These are phyloP conservation scores for Quercus agrifolia DNA, from an alignment of 306 rosid genomes.

Conservation along the genomic window DNA sequence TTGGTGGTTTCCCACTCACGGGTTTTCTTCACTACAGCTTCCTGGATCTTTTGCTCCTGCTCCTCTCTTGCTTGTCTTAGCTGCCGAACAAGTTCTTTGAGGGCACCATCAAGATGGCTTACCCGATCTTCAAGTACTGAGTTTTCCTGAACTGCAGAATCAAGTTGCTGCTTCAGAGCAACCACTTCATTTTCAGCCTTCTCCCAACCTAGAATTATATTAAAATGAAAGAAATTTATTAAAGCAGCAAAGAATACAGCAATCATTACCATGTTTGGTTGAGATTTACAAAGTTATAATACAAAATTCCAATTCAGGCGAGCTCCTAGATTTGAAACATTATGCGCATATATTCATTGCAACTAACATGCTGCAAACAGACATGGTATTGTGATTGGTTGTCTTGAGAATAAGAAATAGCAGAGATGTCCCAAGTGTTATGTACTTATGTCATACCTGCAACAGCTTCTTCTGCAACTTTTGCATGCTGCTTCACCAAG, in stretches of 20 bases:
- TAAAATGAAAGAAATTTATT: neutral
- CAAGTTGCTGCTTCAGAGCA: conserved; percentile 68
- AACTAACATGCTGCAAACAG: neutral
- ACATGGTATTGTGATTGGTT: neutral
- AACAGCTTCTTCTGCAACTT: conserved; percentile 99
- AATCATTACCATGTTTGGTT: neutral
- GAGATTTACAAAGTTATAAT: neutral
- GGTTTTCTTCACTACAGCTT: conserved; percentile 55
- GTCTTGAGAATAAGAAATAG: neutral
- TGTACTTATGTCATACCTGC: conserved; percentile 52
- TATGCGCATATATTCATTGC: neutral
- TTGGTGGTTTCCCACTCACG: conserved; percentile 67
- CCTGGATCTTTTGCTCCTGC: conserved; percentile 62
- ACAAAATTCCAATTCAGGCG: neutral
- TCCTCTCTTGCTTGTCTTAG: conserved; percentile 90
- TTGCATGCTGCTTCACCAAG: conserved; percentile 91
- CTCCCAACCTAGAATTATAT: conserved; percentile 76
- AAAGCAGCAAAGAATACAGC: neutral
- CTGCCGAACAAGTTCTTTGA: conserved; percentile 95
- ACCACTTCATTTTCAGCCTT: conserved; percentile 85
- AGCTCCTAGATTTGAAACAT: neutral
- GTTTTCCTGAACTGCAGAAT: conserved; percentile 52
- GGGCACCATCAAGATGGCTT: conserved; percentile 89
- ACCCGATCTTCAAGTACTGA: conserved; percentile 67
- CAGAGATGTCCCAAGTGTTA: neutral